Evolutionary conservation across 1,284 basidiomycete species (phyloP), one percentile per base, ranked within the genome.

Genomic region (Trichosporon faecale): DNA sequence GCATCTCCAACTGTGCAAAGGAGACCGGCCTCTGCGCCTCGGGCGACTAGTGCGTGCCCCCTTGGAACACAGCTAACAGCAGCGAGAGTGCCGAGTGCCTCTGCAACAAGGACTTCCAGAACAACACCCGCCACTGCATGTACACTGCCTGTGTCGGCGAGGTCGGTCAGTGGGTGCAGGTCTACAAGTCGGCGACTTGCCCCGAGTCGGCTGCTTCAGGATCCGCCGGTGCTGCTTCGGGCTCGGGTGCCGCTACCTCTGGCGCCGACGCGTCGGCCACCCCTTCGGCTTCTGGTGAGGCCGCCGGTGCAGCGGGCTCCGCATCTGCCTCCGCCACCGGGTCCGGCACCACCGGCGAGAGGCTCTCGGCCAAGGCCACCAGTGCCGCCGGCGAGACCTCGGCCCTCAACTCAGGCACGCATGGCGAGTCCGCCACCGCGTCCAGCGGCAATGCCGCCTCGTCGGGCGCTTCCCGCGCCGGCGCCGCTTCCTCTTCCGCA

Each of bases 1-100:
- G 65, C 35, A 66, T 66, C 65, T 35, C 65, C 21, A 25, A 35
- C 49, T 66, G 65, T 35, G 65, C 65, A n/a, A 31, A 66, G 57
- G 33, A 57, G 31, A 55, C 65, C 14, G 37, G 23, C 12, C 29
- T 52, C 23, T 66, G 65, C 21, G 29, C 65, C 49, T 57, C 65
- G 8, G 52, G 52, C 12, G 52, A 60, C 33, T 66, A 33, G 65
- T 66, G 33, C 25, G 65, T 55, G 16, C 12, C 16, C 4, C 57
- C 16, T 5, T 3, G 18, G 29, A 4, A 21, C 29, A 21, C 23
- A n/a, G 31, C 46, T 57, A 33, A 66, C 23, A 1, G 16, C 3
- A 66, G 65, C 23, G 65, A 66, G 52, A 55, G 46, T 21, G 16
- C n/a, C 31, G 65, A 66, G 21, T 66, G 65, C 21, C 65, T 66